These are phyloP conservation scores for Tetrapyrgos nigripes DNA, from an alignment of 1,284 basidiomycete species.

Conservation along the genomic window DNA sequence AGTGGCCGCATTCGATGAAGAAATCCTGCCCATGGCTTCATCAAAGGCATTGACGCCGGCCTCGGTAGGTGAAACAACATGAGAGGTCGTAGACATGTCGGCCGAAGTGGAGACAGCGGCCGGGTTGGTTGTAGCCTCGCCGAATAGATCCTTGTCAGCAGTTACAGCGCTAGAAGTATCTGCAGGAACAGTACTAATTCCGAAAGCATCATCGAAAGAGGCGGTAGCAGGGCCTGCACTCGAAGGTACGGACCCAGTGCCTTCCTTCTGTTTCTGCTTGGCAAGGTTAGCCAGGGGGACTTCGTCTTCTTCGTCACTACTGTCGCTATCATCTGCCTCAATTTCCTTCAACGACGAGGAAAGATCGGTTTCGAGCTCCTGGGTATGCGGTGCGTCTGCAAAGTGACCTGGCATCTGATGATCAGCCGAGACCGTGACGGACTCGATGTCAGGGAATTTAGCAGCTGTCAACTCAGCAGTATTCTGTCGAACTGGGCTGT, in stretches of 20 bases:
- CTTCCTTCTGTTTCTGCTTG: slow-evolving; percentile 28
- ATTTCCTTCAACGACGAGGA: slow-evolving; percentile 64
- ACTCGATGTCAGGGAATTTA: slow-evolving; percentile 55
- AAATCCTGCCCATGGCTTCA: slow-evolving; percentile 67
- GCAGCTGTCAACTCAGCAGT: slow-evolving; percentile 38
- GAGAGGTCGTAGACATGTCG: slow-evolving; percentile 31
- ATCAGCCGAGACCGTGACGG: slow-evolving; percentile 26
- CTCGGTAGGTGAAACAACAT: slow-evolving; percentile 27
- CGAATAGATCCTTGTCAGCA: not conserved
- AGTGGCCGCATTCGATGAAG: slow-evolving; percentile 43
- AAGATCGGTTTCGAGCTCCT: slow-evolving; percentile 55
- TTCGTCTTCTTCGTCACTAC: slow-evolving; percentile 60
- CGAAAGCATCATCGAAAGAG: slow-evolving; percentile 73
- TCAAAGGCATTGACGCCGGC: slow-evolving; percentile 77
- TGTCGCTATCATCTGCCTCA: slow-evolving; percentile 65
- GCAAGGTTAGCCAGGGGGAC: slow-evolving; percentile 47
- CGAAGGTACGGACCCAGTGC: slow-evolving; percentile 25
- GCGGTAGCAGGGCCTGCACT: slow-evolving; percentile 29
- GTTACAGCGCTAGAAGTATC: slow-evolving; percentile 22
- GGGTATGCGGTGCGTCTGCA: slow-evolving; percentile 18
- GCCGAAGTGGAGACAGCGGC: slow-evolving; percentile 21
- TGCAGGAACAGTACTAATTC: slow-evolving; percentile 33
- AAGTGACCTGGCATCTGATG: slow-evolving; percentile 20
- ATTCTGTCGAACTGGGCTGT: slow-evolving; percentile 27
- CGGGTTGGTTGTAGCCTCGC: too few species aligned